These are phyloP conservation scores for Paecilomyces dactylethromorphus DNA, from an alignment of 2,329 filamentous ascomycete species.

Conservation along the genomic window DNA sequence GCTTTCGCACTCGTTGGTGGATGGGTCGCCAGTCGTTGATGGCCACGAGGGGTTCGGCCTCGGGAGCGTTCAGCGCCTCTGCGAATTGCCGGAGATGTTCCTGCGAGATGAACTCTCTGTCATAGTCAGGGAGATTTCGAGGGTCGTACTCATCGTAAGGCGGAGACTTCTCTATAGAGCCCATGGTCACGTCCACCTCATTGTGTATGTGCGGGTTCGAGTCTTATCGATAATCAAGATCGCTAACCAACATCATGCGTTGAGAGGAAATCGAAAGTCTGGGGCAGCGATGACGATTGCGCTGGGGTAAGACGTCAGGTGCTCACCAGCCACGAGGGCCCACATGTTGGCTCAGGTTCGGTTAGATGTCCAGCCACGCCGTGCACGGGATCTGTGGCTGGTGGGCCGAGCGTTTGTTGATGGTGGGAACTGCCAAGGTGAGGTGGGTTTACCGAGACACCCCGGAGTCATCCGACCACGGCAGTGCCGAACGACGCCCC, in stretches of 20 bases:
- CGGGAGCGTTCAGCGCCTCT: slow-evolving; percentile 73
- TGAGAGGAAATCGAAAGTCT: neutral
- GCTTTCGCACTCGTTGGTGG: slow-evolving; percentile 59
- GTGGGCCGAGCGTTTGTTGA: neutral
- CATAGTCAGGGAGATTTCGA: slow-evolving; percentile 66
- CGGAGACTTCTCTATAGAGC: slow-evolving; percentile 17
- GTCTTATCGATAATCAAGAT: neutral
- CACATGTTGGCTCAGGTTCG: neutral
- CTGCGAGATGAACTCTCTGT: slow-evolving; percentile 67
- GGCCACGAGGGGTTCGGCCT: slow-evolving; percentile 71
- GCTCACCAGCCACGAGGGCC: neutral
- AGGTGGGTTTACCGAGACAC: neutral
- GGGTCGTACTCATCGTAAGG: slow-evolving; percentile 57
- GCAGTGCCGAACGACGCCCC: neutral
- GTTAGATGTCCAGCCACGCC: neutral
- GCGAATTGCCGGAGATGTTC: slow-evolving; percentile 73
- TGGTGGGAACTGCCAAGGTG: too few species aligned
- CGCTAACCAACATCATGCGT: neutral
- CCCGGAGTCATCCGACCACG: neutral
- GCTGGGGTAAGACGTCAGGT: neutral
- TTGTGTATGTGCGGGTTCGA: slow-evolving; percentile 9
- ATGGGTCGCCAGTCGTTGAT: slow-evolving; percentile 95
- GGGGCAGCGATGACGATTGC: neutral
- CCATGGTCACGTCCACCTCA: slow-evolving; percentile 22
- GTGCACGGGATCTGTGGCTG: neutral